Conservation (phyloP, 2,329 filamentous ascomycete species). For the Fusarium buharicum region DNA sequence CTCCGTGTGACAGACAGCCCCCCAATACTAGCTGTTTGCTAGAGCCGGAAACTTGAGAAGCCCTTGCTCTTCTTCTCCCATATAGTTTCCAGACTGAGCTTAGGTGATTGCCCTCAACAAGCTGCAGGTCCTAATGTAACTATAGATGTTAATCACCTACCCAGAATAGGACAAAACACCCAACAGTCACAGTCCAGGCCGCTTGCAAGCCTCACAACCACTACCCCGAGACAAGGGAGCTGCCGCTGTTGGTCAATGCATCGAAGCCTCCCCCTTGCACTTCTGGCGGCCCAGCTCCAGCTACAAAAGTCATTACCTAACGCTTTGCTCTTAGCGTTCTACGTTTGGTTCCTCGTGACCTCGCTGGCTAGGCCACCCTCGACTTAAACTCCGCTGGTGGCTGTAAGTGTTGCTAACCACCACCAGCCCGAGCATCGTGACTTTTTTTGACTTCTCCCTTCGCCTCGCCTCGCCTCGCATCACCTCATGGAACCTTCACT, state of each 20-base stretch:
- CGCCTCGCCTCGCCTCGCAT: constrained; percentile 15
- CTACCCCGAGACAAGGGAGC: constrained; percentile 8
- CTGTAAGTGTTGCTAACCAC: constrained; percentile 14
- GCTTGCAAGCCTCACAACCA: constrained; percentile 32
- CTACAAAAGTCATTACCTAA: constrained; percentile 40
- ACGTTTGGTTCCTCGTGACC: constrained; percentile 30
- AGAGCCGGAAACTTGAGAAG: neutral
- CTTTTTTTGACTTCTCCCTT: constrained; percentile 32
- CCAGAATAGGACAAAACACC: constrained; percentile 12
- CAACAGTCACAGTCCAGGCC: constrained; percentile 4
- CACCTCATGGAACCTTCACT: no score
- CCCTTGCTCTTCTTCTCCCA: constrained; percentile 13
- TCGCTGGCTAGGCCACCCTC: constrained; percentile 20
- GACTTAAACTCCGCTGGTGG: constrained; percentile 22
- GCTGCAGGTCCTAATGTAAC: constrained; percentile 22
- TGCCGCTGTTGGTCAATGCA: constrained; percentile 35
- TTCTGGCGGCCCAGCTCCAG: constrained; percentile 18
- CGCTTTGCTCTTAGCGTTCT: constrained; percentile 41
- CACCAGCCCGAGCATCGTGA: constrained; percentile 40
- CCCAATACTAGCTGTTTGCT: neutral
- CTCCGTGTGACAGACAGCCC: constrained; percentile 18
- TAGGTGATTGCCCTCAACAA: constrained; percentile 32
- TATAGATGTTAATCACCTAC: constrained; percentile 9
- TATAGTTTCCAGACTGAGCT: constrained; percentile 35
- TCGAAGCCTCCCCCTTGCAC: constrained; percentile 29